These are phyloP conservation scores for Hymenoscyphus occultus DNA, from an alignment of 2,329 filamentous ascomycete species.

Conservation along the genomic window DNA sequence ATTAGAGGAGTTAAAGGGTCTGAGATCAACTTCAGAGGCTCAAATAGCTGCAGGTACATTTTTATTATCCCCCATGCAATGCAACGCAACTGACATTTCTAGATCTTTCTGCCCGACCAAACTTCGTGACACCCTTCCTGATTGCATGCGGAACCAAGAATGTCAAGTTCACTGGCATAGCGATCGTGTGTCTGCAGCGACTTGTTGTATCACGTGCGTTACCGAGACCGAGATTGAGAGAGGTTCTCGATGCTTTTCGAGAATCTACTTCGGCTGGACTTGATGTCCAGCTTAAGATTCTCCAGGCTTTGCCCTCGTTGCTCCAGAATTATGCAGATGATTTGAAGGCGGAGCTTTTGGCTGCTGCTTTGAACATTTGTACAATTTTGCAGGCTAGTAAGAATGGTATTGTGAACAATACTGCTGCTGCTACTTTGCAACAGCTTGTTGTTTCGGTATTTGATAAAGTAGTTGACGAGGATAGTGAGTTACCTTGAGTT, in stretches of 20 bases:
- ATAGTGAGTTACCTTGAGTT: slow-evolving; percentile 53
- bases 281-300: slow-evolving; percentile 92
- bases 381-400: slow-evolving; percentile 89
- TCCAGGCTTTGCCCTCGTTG: slow-evolving; percentile 86
- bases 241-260: slow-evolving; percentile 83
- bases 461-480: slow-evolving; percentile 82
- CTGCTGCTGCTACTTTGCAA: slow-evolving; percentile 92
- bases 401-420: slow-evolving; percentile 90
- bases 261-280: slow-evolving; percentile 77
- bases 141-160: slow-evolving; percentile 89
- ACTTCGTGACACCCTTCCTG: slow-evolving; percentile 91
- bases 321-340: slow-evolving; percentile 86
- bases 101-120: slow-evolving; percentile 80
- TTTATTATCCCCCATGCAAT: slow-evolving; percentile 10
- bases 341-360: slow-evolving; percentile 75
- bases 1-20: slow-evolving; percentile 77
- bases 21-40: slow-evolving; percentile 72
- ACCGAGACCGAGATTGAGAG: slow-evolving; percentile 73
- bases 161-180: slow-evolving; percentile 83
- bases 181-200: slow-evolving; percentile 83
- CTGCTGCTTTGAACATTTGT: slow-evolving; percentile 83
- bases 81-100: slow-evolving; percentile 11
- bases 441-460: slow-evolving; percentile 91
- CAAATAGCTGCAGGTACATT: slow-evolving; percentile 39
- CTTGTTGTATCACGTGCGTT: slow-evolving; percentile 80